Evolutionary conservation across 257 asterid species (phyloP), one percentile per base, ranked within the genome.

Genomic region (Hygrophila difformis): DNA sequence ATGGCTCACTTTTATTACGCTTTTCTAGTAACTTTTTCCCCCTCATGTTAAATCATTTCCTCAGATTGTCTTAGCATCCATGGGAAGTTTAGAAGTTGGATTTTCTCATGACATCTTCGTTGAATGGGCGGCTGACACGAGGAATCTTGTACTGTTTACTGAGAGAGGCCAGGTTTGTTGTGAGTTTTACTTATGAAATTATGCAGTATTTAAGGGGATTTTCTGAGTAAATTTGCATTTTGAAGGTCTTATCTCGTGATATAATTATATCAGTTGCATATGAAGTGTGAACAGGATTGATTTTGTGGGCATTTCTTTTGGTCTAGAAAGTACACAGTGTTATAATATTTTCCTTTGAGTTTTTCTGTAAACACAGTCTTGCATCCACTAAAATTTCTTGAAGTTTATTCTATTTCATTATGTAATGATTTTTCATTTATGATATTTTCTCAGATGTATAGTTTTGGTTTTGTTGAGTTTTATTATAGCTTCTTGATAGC

Each of bases 61-160:
- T 50, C 74, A 89, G 98, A 84, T 89, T 56, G 95, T 91, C 64
- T 72, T 91, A 38, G 87, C 95, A 53, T 91, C 96, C 64, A 86
- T 91, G 96, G 98, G 78, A 59, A 91, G 99, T 67, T 72, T 91
- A 59, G 99, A 91, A 76, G 79, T 75, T 53, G 99, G 99, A 47
- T 86, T 86, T 73, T 72, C 99, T 18, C 99, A 91, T 62, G 99
- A 91, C 56, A 72, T 91, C 49, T 91, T 91, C 63, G 93, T 86
- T 59, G 99, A 91, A 35, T 91, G 99, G 96, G 96, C 96, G 61
- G 78, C 82, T 47, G 96, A 86, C 71, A n/a, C 67, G n/a, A 91
- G 72, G 78, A 91, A 91, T 75, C 94, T 91, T 42, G 86, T 91
- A 60, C 87, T 91, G 52, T 91, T 91, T 69, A 74, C 96, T 9